These are phyloP conservation scores for Globisporangium okanoganense DNA, from an alignment of 352 stramenopile genomes.

Conservation along the genomic window DNA sequence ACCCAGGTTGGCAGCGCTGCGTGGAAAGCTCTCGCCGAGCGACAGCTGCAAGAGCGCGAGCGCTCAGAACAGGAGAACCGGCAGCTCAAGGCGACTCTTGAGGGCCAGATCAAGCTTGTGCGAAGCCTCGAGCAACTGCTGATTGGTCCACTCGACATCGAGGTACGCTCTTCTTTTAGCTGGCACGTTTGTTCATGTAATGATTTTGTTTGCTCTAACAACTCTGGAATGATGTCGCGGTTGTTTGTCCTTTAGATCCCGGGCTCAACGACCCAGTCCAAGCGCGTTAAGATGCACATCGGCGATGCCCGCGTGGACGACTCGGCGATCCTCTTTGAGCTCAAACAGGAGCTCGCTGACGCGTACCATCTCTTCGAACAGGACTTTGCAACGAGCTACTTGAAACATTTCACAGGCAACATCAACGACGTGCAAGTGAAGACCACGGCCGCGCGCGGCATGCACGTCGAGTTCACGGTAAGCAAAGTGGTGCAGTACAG, in stretches of 20 bases:
- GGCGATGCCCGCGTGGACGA: constrained; percentile 13
- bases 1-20: background rate
- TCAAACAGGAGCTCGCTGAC: constrained; percentile 16
- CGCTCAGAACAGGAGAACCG: constrained; percentile 30
- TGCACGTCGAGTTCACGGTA: constrained; percentile 30
- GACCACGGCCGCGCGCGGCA: constrained; percentile 11
- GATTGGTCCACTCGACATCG: constrained; percentile 20
- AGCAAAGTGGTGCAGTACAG: constrained; percentile 33
- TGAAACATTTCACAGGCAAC: constrained; percentile 11
- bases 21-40: constrained; percentile 29
- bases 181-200: too few species aligned
- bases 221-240: background rate
- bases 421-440: constrained; percentile 20
- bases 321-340: constrained; percentile 26
- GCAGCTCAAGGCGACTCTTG: constrained; percentile 21
- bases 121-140: constrained; percentile 23
- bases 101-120: constrained; percentile 32
- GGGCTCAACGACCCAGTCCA: constrained; percentile 7
- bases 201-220: too few species aligned
- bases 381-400: constrained; percentile 13
- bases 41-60: constrained; percentile 21
- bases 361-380: constrained; percentile 17
- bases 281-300: constrained; percentile 17
- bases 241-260: constrained; percentile 10
- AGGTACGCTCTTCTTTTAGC: constrained; percentile 9